Conservation (phyloP, 2,329 filamentous ascomycete species). For the Aureobasidium sp. region DNA sequence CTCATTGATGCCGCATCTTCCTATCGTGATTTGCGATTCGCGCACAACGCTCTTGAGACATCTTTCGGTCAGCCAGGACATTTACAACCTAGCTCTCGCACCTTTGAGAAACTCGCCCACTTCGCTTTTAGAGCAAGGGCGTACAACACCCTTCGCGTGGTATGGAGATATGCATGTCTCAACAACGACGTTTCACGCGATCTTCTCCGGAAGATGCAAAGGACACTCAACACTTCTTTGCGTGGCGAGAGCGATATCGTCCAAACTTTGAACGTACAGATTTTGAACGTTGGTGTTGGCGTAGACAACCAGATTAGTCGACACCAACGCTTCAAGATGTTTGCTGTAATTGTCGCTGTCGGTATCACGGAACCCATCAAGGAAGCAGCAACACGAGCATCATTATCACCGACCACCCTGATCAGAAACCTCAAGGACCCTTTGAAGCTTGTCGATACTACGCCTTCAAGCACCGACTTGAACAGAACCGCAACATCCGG, state of each 20-base stretch:
- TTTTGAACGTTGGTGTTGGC: neutral
- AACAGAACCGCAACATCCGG: no score
- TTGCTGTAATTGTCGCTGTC: neutral
- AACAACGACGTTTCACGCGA: slow-evolving; percentile 16
- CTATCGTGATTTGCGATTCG: slow-evolving; percentile 11
- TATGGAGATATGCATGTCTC: slow-evolving; percentile 27
- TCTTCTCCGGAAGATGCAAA: neutral
- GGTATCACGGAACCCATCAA: neutral
- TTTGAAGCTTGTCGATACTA: no score
- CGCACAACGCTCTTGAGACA: neutral
- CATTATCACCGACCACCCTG: neutral
- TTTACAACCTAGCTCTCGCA: slow-evolving; percentile 9
- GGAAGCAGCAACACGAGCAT: neutral
- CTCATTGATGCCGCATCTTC: slow-evolving; percentile 18
- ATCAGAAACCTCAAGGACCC: no score
- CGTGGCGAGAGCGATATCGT: neutral
- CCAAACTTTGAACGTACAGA: no score
- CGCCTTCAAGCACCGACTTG: neutral
- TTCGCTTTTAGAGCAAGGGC: slow-evolving; percentile 18
- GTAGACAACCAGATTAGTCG: neutral
- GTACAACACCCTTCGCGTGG: slow-evolving; percentile 23
- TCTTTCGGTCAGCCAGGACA: neutral
- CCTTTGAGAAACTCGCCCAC: slow-evolving; percentile 18
- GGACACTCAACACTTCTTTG: neutral
- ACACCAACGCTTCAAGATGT: neutral